Base-by-base conservation (phyloP, 768 basidiomycete species). In the Boletus tomentosulus region DNA sequence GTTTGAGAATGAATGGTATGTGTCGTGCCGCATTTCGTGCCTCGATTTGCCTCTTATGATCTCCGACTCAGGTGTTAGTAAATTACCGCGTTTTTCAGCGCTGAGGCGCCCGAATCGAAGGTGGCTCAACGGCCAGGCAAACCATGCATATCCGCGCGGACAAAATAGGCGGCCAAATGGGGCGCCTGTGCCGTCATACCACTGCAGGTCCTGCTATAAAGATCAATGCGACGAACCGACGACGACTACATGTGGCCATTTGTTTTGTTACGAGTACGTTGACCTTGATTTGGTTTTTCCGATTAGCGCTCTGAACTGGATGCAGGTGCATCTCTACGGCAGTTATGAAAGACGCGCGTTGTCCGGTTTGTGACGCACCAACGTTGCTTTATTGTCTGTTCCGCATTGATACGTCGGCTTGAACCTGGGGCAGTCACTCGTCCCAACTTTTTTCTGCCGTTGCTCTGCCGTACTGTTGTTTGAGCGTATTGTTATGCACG, bases 171-270 rank as follows among this genome's bases (percentile, higher is more conserved):
- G 59, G 19, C 0, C 57, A 19, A 56, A 51, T 19, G 57, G 48
- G 35, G 16, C 42, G 16, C 44, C 56, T 3, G 16, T 54, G 25
- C 51, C 58, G 7, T 67, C 64, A 10, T 70, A 70, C 39, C 78
- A 82, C 53, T 84, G 81, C 53, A 74, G 84, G 48, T 66, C 72
- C 1, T 85, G 82, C 59, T 70, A 74, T 25, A 67, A 64, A 31
- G 75, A 81, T 52, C 70, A 75, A 31, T 82, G 80, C 58, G 73
- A 76, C 25, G 76, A 81, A 56, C 77, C 78, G 38, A 83, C 82
- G 27, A 82, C 79, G 34, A 83, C 80, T 4, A 79, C 80, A 71
- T 85, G 84, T 61, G 84, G 84, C 9, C 84, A 85, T 57, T 66
- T 85, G 28, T 85, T 85, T 58, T 85, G 84, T 59, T 74, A 82